Conservation (phyloP, 768 basidiomycete genomes). For the Pleurotus citrinopileatus region DNA sequence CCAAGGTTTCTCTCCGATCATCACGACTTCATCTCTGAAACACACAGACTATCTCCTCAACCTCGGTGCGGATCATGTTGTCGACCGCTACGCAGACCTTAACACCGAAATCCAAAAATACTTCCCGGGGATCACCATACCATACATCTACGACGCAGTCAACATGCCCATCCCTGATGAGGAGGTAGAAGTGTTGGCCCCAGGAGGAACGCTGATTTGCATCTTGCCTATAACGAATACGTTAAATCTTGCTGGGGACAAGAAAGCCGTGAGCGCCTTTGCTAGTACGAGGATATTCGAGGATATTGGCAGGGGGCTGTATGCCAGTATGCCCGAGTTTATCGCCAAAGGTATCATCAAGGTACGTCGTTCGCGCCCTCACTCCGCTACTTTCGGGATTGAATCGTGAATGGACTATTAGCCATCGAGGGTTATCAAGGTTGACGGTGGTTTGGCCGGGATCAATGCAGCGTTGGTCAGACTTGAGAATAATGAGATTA, state of each 20-base stretch:
- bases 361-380: no score
- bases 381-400: no score
- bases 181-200: conserved; percentile 8
- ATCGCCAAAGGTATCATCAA: conserved; percentile 31
- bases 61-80: conserved; percentile 34
- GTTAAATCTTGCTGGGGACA: conserved; percentile 23
- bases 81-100: conserved; percentile 24
- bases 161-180: not conserved
- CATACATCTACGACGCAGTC: conserved; percentile 9
- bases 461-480: conserved; percentile 39
- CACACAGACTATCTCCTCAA: conserved; percentile 29
- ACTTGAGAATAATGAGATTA: conserved; percentile 37
- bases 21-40: conserved; percentile 35
- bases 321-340: conserved; percentile 21
- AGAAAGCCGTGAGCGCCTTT: conserved; percentile 15
- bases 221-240: not conserved
- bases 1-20: conserved; percentile 33
- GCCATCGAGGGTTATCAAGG: conserved; percentile 41
- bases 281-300: conserved; percentile 21
- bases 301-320: conserved; percentile 19
- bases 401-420: conserved; percentile 14
- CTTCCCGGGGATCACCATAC: not conserved
- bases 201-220: conserved; percentile 5
- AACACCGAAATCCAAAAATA: not conserved
- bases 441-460: conserved; percentile 39